Conservation (phyloP, 2,329 filamentous ascomycete species). For the Camillea tinctor region DNA sequence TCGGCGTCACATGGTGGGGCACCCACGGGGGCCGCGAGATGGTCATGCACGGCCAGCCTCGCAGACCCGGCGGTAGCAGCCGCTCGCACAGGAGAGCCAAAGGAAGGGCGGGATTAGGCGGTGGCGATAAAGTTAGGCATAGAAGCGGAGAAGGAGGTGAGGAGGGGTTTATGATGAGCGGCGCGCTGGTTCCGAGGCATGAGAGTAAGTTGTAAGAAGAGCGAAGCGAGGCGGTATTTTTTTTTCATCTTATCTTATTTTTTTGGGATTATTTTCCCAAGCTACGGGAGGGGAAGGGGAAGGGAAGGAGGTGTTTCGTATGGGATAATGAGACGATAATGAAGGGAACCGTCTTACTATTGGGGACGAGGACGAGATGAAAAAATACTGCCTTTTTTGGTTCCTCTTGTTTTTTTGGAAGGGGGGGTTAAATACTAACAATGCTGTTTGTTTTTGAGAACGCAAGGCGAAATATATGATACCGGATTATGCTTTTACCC, state of each 20-base stretch:
- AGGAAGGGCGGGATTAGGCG: slow-evolving; percentile 18
- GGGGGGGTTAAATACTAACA: no score
- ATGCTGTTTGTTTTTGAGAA: no score
- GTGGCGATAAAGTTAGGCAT: slow-evolving; percentile 12
- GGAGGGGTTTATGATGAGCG: slow-evolving; percentile 51
- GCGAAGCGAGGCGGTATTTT: not conserved
- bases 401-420: no score
- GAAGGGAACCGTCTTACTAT: not conserved
- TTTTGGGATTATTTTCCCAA: not conserved
- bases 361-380: no score
- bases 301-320: not conserved
- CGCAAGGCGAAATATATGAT: no score
- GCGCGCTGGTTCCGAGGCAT: slow-evolving; percentile 40
- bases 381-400: no score
- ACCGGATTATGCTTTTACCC: no score
- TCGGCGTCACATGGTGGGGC: slow-evolving; percentile 86
- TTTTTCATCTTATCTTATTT: no score
- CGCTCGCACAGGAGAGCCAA: slow-evolving; percentile 15
- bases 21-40: slow-evolving; percentile 53
- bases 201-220: slow-evolving; percentile 22
- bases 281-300: not conserved
- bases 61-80: slow-evolving; percentile 14
- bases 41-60: slow-evolving; percentile 36
- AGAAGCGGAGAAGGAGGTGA: slow-evolving; percentile 17
- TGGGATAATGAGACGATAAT: no score